Evolutionary conservation across 164 flowering plant genomes (phyloP).

Genomic region (Umbilicus rupestris): DNA sequence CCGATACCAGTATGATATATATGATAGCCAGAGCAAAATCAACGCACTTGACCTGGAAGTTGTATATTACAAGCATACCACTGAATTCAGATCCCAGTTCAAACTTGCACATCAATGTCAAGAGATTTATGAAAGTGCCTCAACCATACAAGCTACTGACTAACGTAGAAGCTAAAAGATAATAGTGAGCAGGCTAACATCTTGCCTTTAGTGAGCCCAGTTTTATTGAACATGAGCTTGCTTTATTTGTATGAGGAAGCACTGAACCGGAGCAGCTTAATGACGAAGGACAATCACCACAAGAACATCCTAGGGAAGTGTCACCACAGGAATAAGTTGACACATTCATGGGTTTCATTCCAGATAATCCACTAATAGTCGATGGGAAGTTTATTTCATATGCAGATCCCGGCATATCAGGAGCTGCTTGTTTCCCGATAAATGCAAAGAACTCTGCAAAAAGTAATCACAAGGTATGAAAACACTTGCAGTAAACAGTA

Average conservation of each 20-base stretch:
- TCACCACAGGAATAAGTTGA: constrained; percentile 88
- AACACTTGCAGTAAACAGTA: not conserved
- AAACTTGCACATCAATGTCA: not conserved
- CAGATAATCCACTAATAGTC: constrained; percentile 45
- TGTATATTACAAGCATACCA: constrained; percentile 7
- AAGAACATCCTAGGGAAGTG: constrained; percentile 89
- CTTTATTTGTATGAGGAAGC: constrained; percentile 37
- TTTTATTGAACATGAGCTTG: constrained; percentile 54
- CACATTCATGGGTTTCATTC: constrained; percentile 85
- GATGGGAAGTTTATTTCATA: constrained; percentile 63
- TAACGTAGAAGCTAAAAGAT: not conserved
- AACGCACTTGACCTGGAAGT: constrained; percentile 79
- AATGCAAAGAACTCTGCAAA: constrained; percentile 82
- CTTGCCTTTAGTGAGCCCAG: constrained; percentile 76
- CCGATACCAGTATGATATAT: constrained; percentile 52
- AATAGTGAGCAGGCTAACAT: not conserved
- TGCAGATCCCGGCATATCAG: constrained; percentile 77
- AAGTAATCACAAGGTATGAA: not conserved
- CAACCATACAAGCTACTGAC: not conserved
- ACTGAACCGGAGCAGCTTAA: constrained; percentile 51
- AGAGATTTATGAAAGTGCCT: not conserved
- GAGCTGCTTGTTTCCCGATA: constrained; percentile 63
- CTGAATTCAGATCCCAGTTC: not conserved
- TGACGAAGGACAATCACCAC: constrained; percentile 97
- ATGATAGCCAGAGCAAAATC: constrained; percentile 61